Evolutionary conservation across 257 asterid species (phyloP).

Genomic region (Fraxinus pennsylvanica): DNA sequence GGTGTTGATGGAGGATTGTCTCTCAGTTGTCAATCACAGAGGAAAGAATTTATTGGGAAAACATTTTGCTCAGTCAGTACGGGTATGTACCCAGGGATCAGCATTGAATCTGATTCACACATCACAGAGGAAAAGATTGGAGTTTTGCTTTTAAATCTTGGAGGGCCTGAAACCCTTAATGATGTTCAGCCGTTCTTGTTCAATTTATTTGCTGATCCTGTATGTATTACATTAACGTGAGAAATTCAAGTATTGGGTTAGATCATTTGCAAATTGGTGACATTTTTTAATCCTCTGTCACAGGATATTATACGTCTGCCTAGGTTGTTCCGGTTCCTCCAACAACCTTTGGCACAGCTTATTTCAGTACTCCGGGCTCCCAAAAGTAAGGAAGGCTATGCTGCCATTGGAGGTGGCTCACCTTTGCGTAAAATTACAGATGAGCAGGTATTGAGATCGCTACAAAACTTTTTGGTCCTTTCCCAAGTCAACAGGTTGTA

Average conservation of each 20-base stretch:
- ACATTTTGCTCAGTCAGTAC: constrained; percentile 48
- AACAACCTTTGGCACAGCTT: constrained; percentile 86
- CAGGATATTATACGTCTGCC: constrained; percentile 99
- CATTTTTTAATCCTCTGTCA: constrained; percentile 12
- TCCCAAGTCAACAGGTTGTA: neutral
- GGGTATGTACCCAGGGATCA: constrained; percentile 41
- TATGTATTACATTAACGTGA: constrained; percentile 35
- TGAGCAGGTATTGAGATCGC: constrained; percentile 64
- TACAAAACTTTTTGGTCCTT: neutral
- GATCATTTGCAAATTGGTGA: constrained; percentile 14
- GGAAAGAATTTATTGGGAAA: constrained; percentile 43
- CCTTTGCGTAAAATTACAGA: constrained; percentile 89
- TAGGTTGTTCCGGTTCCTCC: constrained; percentile 80
- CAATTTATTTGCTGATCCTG: constrained; percentile 94
- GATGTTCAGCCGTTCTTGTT: constrained; percentile 93
- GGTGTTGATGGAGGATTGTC: constrained; percentile 39
- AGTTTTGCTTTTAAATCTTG: constrained; percentile 89
- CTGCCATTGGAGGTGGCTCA: constrained; percentile 99
- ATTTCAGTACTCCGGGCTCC: constrained; percentile 85
- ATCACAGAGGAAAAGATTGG: constrained; percentile 69
- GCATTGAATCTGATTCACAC: constrained; percentile 39
- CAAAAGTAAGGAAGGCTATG: constrained; percentile 94
- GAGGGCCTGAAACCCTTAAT: constrained; percentile 89
- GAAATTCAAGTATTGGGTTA: neutral
- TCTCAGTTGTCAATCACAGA: constrained; percentile 27